Evolutionary conservation across 306 rosid genomes (phyloP).

Genomic region (Cucurbita maxima): DNA sequence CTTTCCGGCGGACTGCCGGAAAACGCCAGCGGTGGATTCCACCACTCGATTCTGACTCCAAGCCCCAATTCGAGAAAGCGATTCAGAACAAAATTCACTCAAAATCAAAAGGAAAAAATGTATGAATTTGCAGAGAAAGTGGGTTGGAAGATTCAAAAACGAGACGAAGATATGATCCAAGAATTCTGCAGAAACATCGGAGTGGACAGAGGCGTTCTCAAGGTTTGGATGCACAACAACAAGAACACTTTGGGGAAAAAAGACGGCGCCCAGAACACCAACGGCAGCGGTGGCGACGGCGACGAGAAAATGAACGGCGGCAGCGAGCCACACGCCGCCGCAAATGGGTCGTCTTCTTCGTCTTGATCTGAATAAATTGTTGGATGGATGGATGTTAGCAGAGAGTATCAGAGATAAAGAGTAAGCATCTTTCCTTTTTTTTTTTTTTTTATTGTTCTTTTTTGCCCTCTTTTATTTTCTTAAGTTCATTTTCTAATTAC

Average conservation of each 20-base stretch:
- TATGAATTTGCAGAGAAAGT: constrained; percentile 53
- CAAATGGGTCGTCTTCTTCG: constrained; percentile 82
- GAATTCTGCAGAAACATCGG: constrained; percentile 60
- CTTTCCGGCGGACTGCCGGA: constrained; percentile 54
- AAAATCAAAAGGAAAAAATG: constrained; percentile 87
- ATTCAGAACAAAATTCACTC: constrained; percentile 63
- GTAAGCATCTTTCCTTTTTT: background rate
- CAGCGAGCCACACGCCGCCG: constrained; percentile 9
- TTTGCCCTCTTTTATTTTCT: constrained; percentile 4
- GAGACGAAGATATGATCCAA: constrained; percentile 47
- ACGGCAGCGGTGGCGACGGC: constrained; percentile 9
- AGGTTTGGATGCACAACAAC: constrained; percentile 98
- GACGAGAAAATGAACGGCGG: constrained; percentile 1
- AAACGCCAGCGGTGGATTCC: constrained; percentile 7
- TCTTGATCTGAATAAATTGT: constrained; percentile 35
- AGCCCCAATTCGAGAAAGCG: constrained; percentile 33
- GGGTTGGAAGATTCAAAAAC: constrained; percentile 94
- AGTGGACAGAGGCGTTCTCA: constrained; percentile 56
- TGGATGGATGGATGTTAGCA: background rate
- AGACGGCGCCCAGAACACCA: constrained; percentile 16
- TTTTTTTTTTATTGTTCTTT: background rate
- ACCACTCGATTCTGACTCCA: constrained; percentile 9
- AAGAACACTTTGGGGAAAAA: constrained; percentile 47
- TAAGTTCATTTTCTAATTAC: constrained; percentile 3
- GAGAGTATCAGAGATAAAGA: background rate